phyloP scores from a whole-genome alignment of 345 rosid species.

The Ailanthus altissimus region DNA sequence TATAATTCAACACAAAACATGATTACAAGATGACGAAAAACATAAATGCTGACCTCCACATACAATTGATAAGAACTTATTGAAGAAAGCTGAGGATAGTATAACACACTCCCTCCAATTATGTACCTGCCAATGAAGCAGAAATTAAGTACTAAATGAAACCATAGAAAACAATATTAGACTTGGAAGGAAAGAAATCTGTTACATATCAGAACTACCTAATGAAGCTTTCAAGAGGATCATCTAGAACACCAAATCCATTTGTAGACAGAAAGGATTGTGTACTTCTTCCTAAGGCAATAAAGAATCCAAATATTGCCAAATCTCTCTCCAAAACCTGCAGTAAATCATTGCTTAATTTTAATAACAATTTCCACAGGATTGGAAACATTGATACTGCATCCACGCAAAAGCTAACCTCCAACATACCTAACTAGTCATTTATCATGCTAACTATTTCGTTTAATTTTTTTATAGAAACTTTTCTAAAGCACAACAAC shows the following conservation, averaged over 20 bases:
- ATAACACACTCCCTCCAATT: slow-evolving; percentile 88
- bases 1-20: slow-evolving; percentile 16
- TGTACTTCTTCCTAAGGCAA: slow-evolving; percentile 87
- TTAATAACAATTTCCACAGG: slow-evolving; percentile 17
- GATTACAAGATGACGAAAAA: slow-evolving; percentile 20
- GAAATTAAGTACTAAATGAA: slow-evolving; percentile 19
- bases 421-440: slow-evolving; percentile 11
- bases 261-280: slow-evolving; percentile 68
- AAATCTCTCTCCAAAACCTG: slow-evolving; percentile 96
- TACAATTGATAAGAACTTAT: slow-evolving; percentile 93
- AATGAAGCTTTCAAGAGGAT: slow-evolving; percentile 68
- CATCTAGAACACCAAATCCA: slow-evolving; percentile 64
- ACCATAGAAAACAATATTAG: slow-evolving; percentile 19
- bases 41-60: slow-evolving; percentile 76
- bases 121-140: slow-evolving; percentile 58
- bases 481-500: not conserved
- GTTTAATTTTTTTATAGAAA: not conserved
- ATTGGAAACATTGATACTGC: not conserved
- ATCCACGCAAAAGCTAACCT: slow-evolving; percentile 7
- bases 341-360: slow-evolving; percentile 30
- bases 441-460: not conserved
- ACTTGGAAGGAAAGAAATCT: slow-evolving; percentile 4
- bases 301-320: slow-evolving; percentile 97
- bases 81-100: slow-evolving; percentile 91
- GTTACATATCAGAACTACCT: slow-evolving; percentile 50